Percentiles rank a stretch among this genome's conserved stretches.
Evolutionary conservation across 306 rosid species (phyloP).

Genomic region (Lathyrus aphaca): DNA sequence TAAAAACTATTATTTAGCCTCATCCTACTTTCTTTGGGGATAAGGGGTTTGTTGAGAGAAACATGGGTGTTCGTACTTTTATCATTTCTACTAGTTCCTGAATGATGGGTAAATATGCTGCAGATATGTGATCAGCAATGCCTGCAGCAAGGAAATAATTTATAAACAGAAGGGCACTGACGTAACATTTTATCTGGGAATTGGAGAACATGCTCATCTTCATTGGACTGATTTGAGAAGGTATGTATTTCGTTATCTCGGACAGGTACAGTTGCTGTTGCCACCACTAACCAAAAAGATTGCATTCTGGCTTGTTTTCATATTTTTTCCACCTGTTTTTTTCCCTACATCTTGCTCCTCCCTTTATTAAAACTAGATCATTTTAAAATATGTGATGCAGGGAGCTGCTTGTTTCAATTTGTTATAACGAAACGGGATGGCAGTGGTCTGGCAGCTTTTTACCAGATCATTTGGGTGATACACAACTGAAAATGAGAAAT

Average conservation of each 20-base stretch:
- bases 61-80: neutral
- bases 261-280: slow-evolving; percentile 3
- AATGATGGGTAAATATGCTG: slow-evolving; percentile 48
- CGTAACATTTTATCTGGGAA: slow-evolving; percentile 53
- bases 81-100: slow-evolving; percentile 22
- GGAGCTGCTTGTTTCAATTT: slow-evolving; percentile 85
- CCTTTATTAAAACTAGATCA: slow-evolving; percentile 25
- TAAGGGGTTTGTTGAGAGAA: slow-evolving; percentile 11
- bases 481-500: slow-evolving; percentile 87
- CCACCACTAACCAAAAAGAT: neutral
- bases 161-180: slow-evolving; percentile 92
- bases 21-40: slow-evolving; percentile 8
- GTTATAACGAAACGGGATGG: slow-evolving; percentile 92
- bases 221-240: slow-evolving; percentile 84
- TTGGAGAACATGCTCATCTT: slow-evolving; percentile 86
- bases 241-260: slow-evolving; percentile 43
- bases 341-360: slow-evolving; percentile 9
- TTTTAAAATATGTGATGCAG: slow-evolving; percentile 51
- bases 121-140: slow-evolving; percentile 93
- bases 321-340: neutral
- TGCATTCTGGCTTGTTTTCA: slow-evolving; percentile 11
- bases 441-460: slow-evolving; percentile 98
- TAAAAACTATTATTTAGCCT: slow-evolving; percentile 3
- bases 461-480: slow-evolving; percentile 91
- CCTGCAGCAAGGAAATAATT: slow-evolving; percentile 81